A percentile compares a stretch with the other conserved stretches of the same genome.
Conservation (phyloP, 495 filamentous ascomycete genomes). For the Bacidia gigantensis region DNA sequence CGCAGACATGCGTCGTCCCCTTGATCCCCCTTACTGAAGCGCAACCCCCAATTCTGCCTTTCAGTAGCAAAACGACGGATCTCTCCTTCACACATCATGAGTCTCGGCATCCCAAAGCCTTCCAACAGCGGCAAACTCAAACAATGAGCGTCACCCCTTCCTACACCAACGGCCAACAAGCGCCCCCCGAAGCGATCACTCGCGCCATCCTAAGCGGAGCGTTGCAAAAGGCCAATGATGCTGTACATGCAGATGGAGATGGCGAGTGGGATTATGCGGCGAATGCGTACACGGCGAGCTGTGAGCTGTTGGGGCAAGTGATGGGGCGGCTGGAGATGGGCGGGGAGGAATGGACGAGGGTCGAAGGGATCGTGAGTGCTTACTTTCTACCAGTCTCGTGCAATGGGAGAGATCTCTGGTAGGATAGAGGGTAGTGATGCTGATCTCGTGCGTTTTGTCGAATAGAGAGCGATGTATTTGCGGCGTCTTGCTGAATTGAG, state of each 20-base stretch:
- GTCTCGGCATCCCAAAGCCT: too few relatives aligned
- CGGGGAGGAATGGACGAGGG: slow-evolving; percentile 2
- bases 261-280: slow-evolving; percentile 1
- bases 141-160: neutral
- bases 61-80: too few relatives aligned
- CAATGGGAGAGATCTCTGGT: too few relatives aligned
- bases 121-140: neutral
- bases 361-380: neutral
- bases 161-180: neutral
- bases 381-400: too few relatives aligned
- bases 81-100: too few relatives aligned
- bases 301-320: slow-evolving; percentile 5
- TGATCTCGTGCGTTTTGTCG: neutral
- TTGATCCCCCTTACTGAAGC: too few relatives aligned
- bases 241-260: slow-evolving; percentile 2
- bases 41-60: too few relatives aligned
- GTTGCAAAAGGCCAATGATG: slow-evolving; percentile 6
- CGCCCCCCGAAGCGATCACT: slow-evolving; percentile 3
- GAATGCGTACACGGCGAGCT: neutral
- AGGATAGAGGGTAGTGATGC: neutral
- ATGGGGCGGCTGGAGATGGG: slow-evolving; percentile 1
- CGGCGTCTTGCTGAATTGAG: neutral
- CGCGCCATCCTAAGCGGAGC: slow-evolving; percentile 4
- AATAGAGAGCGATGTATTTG: neutral
- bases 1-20: too few relatives aligned